Base-by-base conservation (phyloP, 2,329 filamentous ascomycete species). In the Aspergillus spinulosporus region DNA sequence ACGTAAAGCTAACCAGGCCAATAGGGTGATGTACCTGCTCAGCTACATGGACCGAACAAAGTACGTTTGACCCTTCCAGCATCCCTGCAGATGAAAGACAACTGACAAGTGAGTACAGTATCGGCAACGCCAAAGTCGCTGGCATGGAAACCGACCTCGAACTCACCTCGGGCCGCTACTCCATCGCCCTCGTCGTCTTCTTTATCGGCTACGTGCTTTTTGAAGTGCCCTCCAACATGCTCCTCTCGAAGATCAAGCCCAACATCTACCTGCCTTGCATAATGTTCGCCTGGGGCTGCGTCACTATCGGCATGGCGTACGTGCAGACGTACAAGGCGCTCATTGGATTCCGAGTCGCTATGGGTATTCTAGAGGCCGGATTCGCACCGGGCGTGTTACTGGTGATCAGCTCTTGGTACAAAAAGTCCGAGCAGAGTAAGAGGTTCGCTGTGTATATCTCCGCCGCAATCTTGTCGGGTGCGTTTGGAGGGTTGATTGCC, bases 21-120 rank as follows among this genome's bases (percentile, higher is more conserved):
- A 39, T 28, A 52, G 49, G 49, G 2, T 52, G 5, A 52, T 52
- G 49, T 52, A 52, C 40, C 31, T 45, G 5, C 15, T 45, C 15
- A 45, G 40, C 15, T 52, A 52, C 11, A 45, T 52, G 49, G 49
- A 52, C 42, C 9, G 49, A 37, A 45, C 49, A 28, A 52, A 52
- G 40, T 52, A 46, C 11, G 49, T 6, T 4, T n/a, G 1, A 2
- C 28, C 21, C 29, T 28, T 36, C 1, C 6, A 3, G 9, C n/a
- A 8, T 12, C 5, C 4, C 29, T 21, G 21, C 21, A 21, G 21
- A 4, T 7, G 4, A 4, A 36, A 2, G 4, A n/a, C 3, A n/a
- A 36, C 49, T 51, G 34, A 51, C 26, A 43, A 11, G n/a, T 11
- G n/a, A 21, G n/a, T 4, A 7, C 26, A 52, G 49, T 42, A 45